Percentiles rank a stretch among this genome's conserved stretches.
Conservation (phyloP, 1,139 yeast genomes). For the Taiozyma sp. region DNA sequence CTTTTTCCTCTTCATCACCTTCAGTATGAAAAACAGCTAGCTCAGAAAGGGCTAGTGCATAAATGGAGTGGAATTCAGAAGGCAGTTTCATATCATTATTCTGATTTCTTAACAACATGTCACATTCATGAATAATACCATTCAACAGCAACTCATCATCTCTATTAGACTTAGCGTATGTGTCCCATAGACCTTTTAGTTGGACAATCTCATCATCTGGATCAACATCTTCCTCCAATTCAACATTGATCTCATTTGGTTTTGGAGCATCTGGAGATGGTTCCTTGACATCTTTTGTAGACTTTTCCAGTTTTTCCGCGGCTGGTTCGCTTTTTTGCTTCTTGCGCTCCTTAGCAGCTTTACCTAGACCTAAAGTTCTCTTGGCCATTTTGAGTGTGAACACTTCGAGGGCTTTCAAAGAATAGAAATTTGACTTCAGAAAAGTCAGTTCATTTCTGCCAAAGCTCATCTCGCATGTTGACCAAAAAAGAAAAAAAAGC, state of each 20-base stretch:
- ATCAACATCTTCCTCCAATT: constrained; percentile 64
- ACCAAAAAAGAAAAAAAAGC: neutral
- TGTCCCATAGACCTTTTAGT: constrained; percentile 63
- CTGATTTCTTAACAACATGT: constrained; percentile 57
- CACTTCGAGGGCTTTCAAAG: constrained; percentile 1
- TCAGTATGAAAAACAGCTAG: constrained; percentile 51
- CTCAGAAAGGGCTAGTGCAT: constrained; percentile 69
- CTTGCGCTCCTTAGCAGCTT: constrained; percentile 26
- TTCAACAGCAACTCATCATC: constrained; percentile 64
- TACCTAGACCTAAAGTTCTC: constrained; percentile 64
- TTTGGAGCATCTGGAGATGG: constrained; percentile 6
- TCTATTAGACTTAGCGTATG: constrained; percentile 49
- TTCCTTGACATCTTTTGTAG: neutral
- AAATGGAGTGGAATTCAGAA: constrained; percentile 65
- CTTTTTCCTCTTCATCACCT: constrained; percentile 28
- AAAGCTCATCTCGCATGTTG: neutral
- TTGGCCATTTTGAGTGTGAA: constrained; percentile 45
- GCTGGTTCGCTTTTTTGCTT: constrained; percentile 21
- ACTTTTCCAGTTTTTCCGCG: constrained; percentile 8
- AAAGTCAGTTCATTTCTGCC: neutral
- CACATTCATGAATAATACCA: constrained; percentile 92
- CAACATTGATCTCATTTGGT: constrained; percentile 54
- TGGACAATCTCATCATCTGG: constrained; percentile 78
- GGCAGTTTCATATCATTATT: constrained; percentile 37
- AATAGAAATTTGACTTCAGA: neutral